Evolutionary conservation across 805 yeast species (phyloP).

Genomic region (Starmerella floricola): DNA sequence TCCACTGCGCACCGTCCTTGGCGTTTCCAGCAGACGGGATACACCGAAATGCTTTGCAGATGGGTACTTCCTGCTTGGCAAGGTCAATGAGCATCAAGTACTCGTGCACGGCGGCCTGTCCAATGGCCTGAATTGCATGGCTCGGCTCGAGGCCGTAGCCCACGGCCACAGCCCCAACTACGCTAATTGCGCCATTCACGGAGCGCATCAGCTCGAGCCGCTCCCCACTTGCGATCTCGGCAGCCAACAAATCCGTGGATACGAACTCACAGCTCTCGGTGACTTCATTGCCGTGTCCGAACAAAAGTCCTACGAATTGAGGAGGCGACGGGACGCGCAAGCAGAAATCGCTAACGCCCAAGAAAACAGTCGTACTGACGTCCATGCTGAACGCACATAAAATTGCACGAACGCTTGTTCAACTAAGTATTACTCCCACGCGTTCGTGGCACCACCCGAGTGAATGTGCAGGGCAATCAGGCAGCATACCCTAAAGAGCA

Average conservation of each 20-base stretch:
- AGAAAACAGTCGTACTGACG: constrained; percentile 2
- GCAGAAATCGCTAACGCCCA: constrained; percentile 1
- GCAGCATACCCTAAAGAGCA: too few species aligned
- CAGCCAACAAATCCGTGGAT: not conserved
- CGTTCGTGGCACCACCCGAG: too few species aligned
- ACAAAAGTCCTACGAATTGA: not conserved
- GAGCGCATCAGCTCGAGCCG: constrained; percentile 2
- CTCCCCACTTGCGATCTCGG: not conserved
- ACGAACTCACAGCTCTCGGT: not conserved
- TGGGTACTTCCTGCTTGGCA: not conserved
- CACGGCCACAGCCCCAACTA: constrained; percentile 5
- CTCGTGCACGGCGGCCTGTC: too few species aligned
- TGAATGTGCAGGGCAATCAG: too few species aligned
- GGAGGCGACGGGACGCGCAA: not conserved
- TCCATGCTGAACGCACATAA: too few species aligned
- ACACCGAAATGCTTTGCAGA: not conserved
- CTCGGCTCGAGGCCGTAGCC: constrained; percentile 6
- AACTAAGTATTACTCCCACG: too few species aligned
- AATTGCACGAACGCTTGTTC: too few species aligned
- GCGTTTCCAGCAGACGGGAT: not conserved
- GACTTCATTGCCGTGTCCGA: constrained; percentile 1
- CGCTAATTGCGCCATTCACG: not conserved
- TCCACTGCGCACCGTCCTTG: not conserved
- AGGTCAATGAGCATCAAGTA: not conserved
- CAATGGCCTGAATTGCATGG: too few species aligned